Evolutionary conservation across 495 filamentous ascomycete species (phyloP).

Genomic region (Antarctomyces pellizariae): DNA sequence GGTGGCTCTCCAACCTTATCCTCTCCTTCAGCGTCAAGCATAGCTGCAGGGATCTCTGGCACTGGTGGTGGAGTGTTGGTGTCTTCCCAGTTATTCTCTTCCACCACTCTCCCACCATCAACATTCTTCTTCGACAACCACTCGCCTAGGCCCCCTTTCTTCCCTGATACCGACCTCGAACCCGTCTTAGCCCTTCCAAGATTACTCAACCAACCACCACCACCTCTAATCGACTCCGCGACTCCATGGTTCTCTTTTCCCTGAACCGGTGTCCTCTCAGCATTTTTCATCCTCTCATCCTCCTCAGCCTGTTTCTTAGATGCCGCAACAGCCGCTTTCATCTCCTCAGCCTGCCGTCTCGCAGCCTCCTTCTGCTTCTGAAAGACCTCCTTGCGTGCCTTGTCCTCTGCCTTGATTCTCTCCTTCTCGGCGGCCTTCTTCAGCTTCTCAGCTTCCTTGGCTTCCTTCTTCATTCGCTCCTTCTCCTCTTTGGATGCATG

Average conservation of each 20-base stretch:
- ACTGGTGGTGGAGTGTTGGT: slow-evolving; percentile 1
- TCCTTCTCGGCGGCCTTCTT: slow-evolving; percentile 44
- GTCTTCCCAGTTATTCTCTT: slow-evolving; percentile 9
- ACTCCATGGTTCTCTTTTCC: slow-evolving; percentile 13
- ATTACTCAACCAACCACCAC: slow-evolving; percentile 1
- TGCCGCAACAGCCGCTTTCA: slow-evolving; percentile 31
- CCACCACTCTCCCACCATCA: slow-evolving; percentile 13
- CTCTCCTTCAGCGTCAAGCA: too few species aligned
- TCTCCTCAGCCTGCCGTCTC: slow-evolving; percentile 31
- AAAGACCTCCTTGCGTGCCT: slow-evolving; percentile 39
- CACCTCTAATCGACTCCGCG: slow-evolving; percentile 1
- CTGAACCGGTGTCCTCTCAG: slow-evolving; percentile 12
- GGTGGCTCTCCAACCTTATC: slow-evolving; percentile 9
- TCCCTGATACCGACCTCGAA: slow-evolving; percentile 2
- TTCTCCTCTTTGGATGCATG: slow-evolving; percentile 27
- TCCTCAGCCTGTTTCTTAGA: slow-evolving; percentile 28
- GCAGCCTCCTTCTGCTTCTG: slow-evolving; percentile 23
- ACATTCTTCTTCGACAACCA: slow-evolving; percentile 16
- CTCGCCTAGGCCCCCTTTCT: slow-evolving; percentile 34
- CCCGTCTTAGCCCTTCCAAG: background rate
- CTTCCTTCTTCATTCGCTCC: slow-evolving; percentile 26
- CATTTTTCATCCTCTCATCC: slow-evolving; percentile 20
- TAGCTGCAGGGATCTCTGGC: too few species aligned
- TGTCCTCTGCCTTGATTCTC: slow-evolving; percentile 35
- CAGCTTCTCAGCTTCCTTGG: slow-evolving; percentile 37